Evolutionary conservation across 805 yeast genomes (phyloP), one percentile per base, ranked within the genome.

Genomic region (Schwanniomyces polymorphus): DNA sequence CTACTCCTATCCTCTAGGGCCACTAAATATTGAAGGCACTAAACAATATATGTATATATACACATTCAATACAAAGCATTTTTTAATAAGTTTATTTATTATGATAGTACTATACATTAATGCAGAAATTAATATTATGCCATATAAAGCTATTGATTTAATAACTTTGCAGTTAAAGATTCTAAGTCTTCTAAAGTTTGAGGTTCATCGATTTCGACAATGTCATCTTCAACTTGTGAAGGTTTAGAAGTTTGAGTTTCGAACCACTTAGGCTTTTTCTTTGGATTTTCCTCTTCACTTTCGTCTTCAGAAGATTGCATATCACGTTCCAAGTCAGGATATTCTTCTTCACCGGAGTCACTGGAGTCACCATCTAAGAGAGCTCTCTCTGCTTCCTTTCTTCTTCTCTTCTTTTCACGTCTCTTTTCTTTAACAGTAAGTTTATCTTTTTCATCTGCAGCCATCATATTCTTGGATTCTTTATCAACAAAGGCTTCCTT

Each of bases 131-230:
- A 31, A 31, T 7, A 14, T 31, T 31, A 31, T 31, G 35, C 35
- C 35, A 31, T 7, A 16, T 16, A 31, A 31, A 31, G 35, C 43
- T 39, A 45, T 18, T 34, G 44, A n/a, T 51, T 59, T 33, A 79
- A 62, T 60, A 80, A 74, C 54, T 72, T 70, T 39, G 75, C 78
- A 2, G 96, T 85, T 71, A 89, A 79, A 42, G 95, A 91, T 74
- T 94, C 99, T 67, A 94, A 78, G 61, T 94, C 99, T 65, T 90
- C 97, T 64, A 94, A 74, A 14, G 96, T 87, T 59, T 89, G 87
- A 12, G 97, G 97, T 58, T 84, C 88, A 56, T 88, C 95, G 40
- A 88, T 75, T 69, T 91, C 97, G 50, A 88, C 72, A 41, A 86
- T 70, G 8, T 63, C 58, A 9, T 17, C 40, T 37, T 61, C 65